These are phyloP conservation scores for Malus sieversii DNA, from an alignment of 306 rosid species.

Conservation along the genomic window DNA sequence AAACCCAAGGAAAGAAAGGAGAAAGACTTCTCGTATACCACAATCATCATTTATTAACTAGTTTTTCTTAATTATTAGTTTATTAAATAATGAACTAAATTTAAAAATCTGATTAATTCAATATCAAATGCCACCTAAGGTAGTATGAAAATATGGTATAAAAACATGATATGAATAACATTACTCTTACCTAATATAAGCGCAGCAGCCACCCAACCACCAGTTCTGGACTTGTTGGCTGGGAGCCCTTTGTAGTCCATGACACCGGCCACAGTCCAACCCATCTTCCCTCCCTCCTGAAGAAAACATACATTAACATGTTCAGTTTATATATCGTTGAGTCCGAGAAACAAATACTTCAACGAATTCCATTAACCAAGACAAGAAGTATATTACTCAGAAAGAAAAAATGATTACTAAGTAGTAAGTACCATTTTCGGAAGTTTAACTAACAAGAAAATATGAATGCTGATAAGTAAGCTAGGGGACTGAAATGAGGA, in stretches of 20 bases:
- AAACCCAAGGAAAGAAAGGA: no score
- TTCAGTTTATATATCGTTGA: not conserved
- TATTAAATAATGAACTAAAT: no score
- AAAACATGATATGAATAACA: no score
- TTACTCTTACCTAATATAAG: conserved; percentile 50
- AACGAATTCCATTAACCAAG: conserved; percentile 8
- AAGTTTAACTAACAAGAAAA: not conserved
- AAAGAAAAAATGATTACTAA: conserved; percentile 10
- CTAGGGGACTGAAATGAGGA: not conserved
- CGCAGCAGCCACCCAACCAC: conserved; percentile 84
- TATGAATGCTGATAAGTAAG: not conserved
- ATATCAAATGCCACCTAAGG: no score
- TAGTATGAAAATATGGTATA: no score
- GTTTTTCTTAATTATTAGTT: no score
- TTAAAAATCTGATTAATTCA: no score
- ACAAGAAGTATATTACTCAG: not conserved
- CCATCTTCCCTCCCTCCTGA: conserved; percentile 59
- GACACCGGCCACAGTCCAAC: conserved; percentile 62
- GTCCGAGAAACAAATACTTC: not conserved
- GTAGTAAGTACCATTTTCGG: no score
- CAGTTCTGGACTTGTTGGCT: conserved; percentile 73
- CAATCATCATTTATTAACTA: no score
- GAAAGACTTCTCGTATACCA: no score
- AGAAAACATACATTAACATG: conserved; percentile 1
- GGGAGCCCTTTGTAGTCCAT: conserved; percentile 72